Percentiles rank a stretch among this genome's conserved stretches.
Conservation (phyloP, 2,329 filamentous ascomycete genomes). For the Cercospora beticola region DNA sequence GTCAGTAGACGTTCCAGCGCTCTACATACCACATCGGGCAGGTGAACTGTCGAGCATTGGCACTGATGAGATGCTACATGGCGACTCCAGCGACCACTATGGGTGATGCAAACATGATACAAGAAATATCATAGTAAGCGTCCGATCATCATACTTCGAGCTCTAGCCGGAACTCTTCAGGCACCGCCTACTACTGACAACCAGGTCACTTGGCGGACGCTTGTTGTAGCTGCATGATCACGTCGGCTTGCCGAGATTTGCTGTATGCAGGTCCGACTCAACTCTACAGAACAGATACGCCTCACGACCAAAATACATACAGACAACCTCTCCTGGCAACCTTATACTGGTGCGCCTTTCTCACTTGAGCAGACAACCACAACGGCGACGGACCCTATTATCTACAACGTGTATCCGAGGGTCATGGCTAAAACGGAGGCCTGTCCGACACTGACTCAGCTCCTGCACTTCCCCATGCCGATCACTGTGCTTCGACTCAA, state of each 20-base stretch:
- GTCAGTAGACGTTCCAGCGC: neutral
- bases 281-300: neutral
- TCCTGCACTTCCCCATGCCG: neutral
- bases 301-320: neutral
- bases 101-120: neutral
- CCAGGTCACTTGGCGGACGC: neutral
- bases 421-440: neutral
- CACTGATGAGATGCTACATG: neutral
- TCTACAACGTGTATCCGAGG: neutral
- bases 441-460: neutral
- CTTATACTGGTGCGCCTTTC: neutral
- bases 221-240: neutral
- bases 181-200: neutral
- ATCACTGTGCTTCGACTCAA: conserved; percentile 2
- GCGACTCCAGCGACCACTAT: neutral
- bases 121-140: neutral
- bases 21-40: neutral
- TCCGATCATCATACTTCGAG: neutral
- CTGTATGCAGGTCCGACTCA: neutral
- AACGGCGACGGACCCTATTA: neutral
- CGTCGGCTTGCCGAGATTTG: neutral
- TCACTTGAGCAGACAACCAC: neutral
- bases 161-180: neutral
- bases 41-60: neutral
- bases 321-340: neutral